Evolutionary conservation across 305 asterid species (phyloP), one percentile per base, ranked within the genome.

Genomic region (Fraxinus baroniana): DNA sequence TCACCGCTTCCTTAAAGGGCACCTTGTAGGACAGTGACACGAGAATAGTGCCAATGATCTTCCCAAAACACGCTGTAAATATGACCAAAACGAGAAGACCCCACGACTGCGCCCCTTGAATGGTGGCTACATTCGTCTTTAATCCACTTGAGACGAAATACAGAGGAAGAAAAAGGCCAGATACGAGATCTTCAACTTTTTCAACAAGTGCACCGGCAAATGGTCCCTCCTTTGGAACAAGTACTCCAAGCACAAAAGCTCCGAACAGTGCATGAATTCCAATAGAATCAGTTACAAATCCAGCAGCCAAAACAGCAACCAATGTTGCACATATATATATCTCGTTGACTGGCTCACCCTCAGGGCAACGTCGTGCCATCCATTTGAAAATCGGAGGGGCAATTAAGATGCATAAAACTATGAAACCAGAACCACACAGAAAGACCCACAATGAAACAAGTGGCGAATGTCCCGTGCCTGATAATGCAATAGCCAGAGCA

Each of bases 221-320:
- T 12, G 85, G 81, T 12, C 85, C 86, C 30, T 84, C 84, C 41
- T 84, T 84, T 7, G 86, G 86, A 8, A 84, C 86, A 24, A 84
- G 84, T 7, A 84, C 83, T 13, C 86, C 86, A 49, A 84, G 17
- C 81, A 84, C 86, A 68, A 84, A 84, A 70, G 84, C 84, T 0
- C 86, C 86, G 24, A 84, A 84, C 70, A 84, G 17, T 5, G 84
- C 86, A 80, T 84, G 84, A 46, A 84, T 84, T 15, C 84, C 86
- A 44, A 80, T 84, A 9, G 84, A 60, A 46, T 84, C 86, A 24
- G 86, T 84, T 18, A 49, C 75, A 49, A 84, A 76, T 46, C 84
- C 86, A n/a, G 86, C 86, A 0, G 84, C 86, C 37, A 84, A 68
- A 46, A 84, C 86, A 22, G 80, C 76, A 30, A 78, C 86, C 24